Conservation (phyloP, 768 basidiomycete species). For the Cantharellus anzutake region DNA sequence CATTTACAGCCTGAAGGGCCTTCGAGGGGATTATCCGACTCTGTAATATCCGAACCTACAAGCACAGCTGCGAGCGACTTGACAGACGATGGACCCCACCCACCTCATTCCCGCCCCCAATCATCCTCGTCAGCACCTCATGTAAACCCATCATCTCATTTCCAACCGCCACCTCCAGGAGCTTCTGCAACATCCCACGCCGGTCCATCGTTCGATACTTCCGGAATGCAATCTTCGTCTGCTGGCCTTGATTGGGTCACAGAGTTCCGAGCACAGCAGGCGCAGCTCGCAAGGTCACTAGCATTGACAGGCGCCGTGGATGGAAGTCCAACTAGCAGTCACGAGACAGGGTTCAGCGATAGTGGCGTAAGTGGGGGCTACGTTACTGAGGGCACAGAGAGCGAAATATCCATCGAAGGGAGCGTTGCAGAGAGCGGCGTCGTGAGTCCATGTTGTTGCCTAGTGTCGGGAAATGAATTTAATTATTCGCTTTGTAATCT, state of each 20-base stretch:
- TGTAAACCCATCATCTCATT: background rate
- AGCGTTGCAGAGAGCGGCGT: background rate
- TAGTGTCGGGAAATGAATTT: too few species aligned
- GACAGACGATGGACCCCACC: background rate
- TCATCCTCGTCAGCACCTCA: background rate
- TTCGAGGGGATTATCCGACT: background rate
- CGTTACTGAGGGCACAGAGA: background rate
- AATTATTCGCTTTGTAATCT: too few species aligned
- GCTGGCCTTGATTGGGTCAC: conserved; percentile 13
- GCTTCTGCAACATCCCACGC: background rate
- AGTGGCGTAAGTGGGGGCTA: background rate
- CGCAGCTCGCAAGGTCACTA: background rate
- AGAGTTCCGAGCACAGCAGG: background rate
- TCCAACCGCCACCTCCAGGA: background rate
- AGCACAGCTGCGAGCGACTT: background rate
- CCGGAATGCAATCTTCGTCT: conserved; percentile 23
- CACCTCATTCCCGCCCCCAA: background rate
- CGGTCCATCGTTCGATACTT: conserved; percentile 8
- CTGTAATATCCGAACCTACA: background rate
- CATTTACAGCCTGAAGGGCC: too few species aligned
- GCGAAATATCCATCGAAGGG: background rate
- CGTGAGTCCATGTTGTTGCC: background rate
- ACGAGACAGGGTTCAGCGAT: background rate
- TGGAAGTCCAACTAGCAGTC: background rate
- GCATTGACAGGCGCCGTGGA: background rate